Evolutionary conservation across 2,329 filamentous ascomycete genomes (phyloP).

Genomic region (Diaporthe sp.): DNA sequence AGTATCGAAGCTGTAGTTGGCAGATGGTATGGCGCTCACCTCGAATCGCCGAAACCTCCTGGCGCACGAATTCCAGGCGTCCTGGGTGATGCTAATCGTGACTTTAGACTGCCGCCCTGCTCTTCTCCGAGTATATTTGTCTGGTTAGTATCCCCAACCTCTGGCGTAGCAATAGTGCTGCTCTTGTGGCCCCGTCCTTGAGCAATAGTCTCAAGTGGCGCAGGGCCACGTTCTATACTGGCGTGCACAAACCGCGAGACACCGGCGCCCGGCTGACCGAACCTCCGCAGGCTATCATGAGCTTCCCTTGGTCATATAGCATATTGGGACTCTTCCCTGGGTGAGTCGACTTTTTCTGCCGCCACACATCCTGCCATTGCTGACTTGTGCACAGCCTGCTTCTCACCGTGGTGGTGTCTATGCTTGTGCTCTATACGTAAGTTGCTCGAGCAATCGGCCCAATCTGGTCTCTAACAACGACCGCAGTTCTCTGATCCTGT

Average conservation of each 20-base stretch:
- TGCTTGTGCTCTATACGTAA: conserved; percentile 86
- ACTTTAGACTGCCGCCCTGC: conserved; percentile 81
- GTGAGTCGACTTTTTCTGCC: conserved; percentile 45
- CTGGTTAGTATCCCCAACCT: conserved; percentile 58
- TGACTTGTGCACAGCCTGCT: conserved; percentile 68
- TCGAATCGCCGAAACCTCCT: conserved; percentile 37
- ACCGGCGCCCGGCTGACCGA: not conserved
- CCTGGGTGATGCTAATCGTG: conserved; percentile 26
- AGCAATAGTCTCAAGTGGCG: not conserved
- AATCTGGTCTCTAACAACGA: conserved; percentile 37
- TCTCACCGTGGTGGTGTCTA: conserved; percentile 83
- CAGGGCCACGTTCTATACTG: not conserved
- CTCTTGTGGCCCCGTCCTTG: not conserved
- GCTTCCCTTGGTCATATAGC: conserved; percentile 94
- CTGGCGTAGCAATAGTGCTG: too few relatives aligned
- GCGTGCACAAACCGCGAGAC: not conserved
- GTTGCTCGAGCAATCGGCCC: conserved; percentile 70
- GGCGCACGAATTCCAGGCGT: not conserved
- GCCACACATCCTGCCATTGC: conserved; percentile 28
- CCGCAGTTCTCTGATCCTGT: conserved; percentile 58
- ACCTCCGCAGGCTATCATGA: conserved; percentile 81
- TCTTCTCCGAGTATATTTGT: conserved; percentile 97
- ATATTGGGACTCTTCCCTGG: conserved; percentile 89
- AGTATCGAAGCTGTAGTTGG: conserved; percentile 95
- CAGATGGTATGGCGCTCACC: conserved; percentile 73